Conservation (phyloP, 2,329 filamentous ascomycete genomes). For the Orbilia javanica region DNA sequence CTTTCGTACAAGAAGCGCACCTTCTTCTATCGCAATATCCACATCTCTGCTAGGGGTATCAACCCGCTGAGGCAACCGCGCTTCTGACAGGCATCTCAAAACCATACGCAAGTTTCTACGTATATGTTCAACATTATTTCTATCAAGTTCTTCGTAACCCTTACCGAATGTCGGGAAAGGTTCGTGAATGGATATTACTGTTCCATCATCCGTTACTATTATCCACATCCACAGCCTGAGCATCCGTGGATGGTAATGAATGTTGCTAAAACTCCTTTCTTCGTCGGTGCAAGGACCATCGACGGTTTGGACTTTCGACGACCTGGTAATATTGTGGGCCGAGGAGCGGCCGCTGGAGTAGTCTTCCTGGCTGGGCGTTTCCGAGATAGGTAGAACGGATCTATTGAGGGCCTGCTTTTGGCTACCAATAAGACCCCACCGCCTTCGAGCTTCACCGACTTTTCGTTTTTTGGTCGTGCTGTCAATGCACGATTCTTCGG, state of each 20-base stretch:
- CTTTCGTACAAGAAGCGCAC: slow-evolving; percentile 62
- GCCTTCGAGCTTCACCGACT: too few species aligned
- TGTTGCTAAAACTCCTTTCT: background rate
- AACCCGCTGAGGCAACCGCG: slow-evolving; percentile 65
- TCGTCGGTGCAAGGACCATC: background rate
- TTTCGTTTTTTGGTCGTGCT: too few species aligned
- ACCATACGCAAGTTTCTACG: slow-evolving; percentile 60
- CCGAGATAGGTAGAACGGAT: too few species aligned
- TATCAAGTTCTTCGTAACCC: slow-evolving; percentile 6
- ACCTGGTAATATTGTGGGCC: too few species aligned
- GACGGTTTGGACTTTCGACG: too few species aligned
- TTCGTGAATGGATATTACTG: slow-evolving; percentile 67
- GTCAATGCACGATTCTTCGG: background rate
- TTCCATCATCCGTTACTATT: slow-evolving; percentile 64
- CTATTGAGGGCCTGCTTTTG: too few species aligned
- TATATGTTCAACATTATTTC: slow-evolving; percentile 59
- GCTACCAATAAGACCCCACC: too few species aligned
- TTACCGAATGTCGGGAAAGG: slow-evolving; percentile 62
- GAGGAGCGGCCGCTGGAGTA: too few species aligned
- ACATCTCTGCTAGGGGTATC: slow-evolving; percentile 68
- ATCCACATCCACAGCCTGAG: slow-evolving; percentile 70
- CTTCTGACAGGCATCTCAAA: slow-evolving; percentile 59
- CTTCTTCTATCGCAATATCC: slow-evolving; percentile 64
- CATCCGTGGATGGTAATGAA: slow-evolving; percentile 63
- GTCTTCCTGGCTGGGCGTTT: too few species aligned